Conservation (phyloP, 306 rosid species). For the Casuarina equisetifolia region DNA sequence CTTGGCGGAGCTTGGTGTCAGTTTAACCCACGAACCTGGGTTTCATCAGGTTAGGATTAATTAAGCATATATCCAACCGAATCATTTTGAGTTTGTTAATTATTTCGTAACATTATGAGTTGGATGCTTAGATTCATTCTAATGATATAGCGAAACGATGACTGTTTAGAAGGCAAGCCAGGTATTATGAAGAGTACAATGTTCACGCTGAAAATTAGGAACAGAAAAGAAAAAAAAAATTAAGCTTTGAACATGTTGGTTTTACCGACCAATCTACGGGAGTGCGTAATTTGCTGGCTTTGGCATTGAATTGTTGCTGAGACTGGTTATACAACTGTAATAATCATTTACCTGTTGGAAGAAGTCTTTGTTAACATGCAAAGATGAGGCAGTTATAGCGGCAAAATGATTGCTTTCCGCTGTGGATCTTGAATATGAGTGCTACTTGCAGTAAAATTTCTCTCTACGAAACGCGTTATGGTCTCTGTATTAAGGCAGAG, state of each 20-base stretch:
- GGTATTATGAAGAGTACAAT: neutral
- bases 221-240: too few species aligned
- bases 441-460: neutral
- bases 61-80: neutral
- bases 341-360: neutral
- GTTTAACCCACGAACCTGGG: slow-evolving; percentile 82
- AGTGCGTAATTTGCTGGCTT: neutral
- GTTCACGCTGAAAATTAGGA: neutral
- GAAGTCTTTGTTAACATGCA: neutral
- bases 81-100: neutral
- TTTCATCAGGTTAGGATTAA: slow-evolving; percentile 78
- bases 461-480: neutral
- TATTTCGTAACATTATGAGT: neutral
- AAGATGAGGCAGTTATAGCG: neutral
- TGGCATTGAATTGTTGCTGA: neutral
- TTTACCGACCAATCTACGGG: too few species aligned
- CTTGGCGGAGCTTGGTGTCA: slow-evolving; percentile 82
- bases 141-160: neutral
- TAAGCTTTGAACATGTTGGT: too few species aligned
- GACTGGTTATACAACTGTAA: neutral
- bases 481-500: neutral
- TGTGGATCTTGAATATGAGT: neutral
- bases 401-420: neutral
- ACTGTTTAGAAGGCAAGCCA: too few species aligned
- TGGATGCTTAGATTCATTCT: neutral